Base-by-base conservation (phyloP, 2,329 filamentous ascomycete species). In the Alternaria alternata region DNA sequence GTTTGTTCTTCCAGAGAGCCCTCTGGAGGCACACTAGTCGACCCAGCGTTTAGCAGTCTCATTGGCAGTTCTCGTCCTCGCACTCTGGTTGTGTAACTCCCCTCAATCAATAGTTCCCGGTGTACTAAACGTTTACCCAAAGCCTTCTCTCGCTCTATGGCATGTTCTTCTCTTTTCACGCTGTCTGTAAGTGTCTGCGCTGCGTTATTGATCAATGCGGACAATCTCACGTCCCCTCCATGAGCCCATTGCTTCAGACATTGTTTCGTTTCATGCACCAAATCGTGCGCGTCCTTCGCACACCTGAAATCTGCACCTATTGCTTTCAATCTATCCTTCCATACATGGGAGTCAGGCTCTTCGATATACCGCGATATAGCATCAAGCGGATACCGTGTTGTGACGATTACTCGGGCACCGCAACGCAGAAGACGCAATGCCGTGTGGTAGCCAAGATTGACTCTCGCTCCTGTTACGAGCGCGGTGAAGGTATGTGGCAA, bases 181-280 rank as follows among this genome's bases (percentile, higher is more conserved):
- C 58, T 64, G 32, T 64, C 63, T 4, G 63, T 63, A 34, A 65
- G 44, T 14, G 63, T 65, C 41, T 65, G 63, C 12, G 63, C 63
- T 20, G 60, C 63, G 26, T 65, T 66, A 14, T 66, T 66, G 39
- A 54, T 39, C 22, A 54, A 39, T 9, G 47, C 34, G 38, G 51
- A 46, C 28, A 64, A 36, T 34, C 22, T 57, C n/a, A 48, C 12
- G 8, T 60, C 53, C 22, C 39, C 18, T n/a, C 63, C 54, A 24
- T 49, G 42, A 14, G 34, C 30, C 51, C 51, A 54, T 24, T 46
- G 41, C 41, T 20, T 32, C 38, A 66, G 30, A 32, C 61, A 64
- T n/a, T 41, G 20, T 53, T 59, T 64, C 20, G 59, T 56, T 32
- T 62, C 55, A 20, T 52, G 28, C 3, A 62, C 58, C 16, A 64